These are phyloP conservation scores for Chalaropsis thielavioides DNA, from an alignment of 2,329 filamentous ascomycete genomes.

Conservation along the genomic window DNA sequence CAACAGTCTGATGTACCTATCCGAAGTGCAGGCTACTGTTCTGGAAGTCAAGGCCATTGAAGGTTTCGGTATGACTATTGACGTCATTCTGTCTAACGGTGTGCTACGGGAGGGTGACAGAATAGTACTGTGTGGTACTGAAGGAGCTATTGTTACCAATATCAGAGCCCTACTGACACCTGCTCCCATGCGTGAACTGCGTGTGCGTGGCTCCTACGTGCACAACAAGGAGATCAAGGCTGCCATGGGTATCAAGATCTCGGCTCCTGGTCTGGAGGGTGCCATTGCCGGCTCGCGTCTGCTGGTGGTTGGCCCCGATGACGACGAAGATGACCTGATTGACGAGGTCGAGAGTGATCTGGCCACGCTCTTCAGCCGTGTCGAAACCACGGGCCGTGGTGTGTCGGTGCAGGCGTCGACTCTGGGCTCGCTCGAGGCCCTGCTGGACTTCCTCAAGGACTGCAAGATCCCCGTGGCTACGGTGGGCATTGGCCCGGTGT, in stretches of 20 bases:
- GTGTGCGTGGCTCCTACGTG: constrained; percentile 89
- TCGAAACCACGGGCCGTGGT: constrained; percentile 83
- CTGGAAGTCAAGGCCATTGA: constrained; percentile 99
- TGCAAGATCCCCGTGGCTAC: constrained; percentile 97
- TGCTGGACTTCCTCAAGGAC: constrained; percentile 88
- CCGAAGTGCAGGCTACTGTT: constrained; percentile 93
- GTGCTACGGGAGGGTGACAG: constrained; percentile 86
- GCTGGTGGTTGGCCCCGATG: constrained; percentile 83
- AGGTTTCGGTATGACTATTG: constrained; percentile 96
- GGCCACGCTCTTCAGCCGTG: constrained; percentile 75
- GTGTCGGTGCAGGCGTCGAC: constrained; percentile 96
- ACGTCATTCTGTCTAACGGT: constrained; percentile 93
- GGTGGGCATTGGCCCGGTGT: constrained; percentile 93
- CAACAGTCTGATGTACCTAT: constrained; percentile 92
- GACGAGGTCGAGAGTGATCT: constrained; percentile 95
- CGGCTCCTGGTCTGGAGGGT: constrained; percentile 84
- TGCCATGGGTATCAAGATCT: constrained; percentile 96
- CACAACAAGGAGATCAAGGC: constrained; percentile 99
- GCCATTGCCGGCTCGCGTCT: constrained; percentile 93
- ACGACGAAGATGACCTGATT: constrained; percentile 92
- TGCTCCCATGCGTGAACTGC: constrained; percentile 80
- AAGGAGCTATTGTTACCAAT: constrained; percentile 88
- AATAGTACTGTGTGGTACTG: constrained; percentile 90
- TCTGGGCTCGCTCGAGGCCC: constrained; percentile 85
- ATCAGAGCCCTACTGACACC: constrained; percentile 89